Evolutionary conservation across 768 basidiomycete species (phyloP), one percentile per base, ranked within the genome.

Genomic region (Pleurotus pulmonarius): DNA sequence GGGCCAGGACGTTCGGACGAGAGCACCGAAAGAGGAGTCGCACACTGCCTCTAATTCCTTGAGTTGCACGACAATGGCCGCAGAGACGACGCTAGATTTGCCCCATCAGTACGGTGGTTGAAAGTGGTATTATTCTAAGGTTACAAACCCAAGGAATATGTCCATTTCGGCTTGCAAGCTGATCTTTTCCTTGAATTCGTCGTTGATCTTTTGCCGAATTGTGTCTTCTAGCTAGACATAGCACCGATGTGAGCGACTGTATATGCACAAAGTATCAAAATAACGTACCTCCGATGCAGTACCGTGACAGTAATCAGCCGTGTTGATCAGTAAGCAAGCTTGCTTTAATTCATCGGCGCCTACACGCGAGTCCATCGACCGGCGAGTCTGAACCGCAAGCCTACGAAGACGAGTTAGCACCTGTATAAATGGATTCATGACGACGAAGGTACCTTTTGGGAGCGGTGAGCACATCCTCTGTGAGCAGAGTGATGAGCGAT

Each of bases 221-320:
- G 92, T 92, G 62, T 96, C 93, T 66, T 98, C 97, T 25, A 99
- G 80, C 93, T 98, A 65, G 12, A 22, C 3, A 20, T 29, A 5
- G 15, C 8, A 12, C 15, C 24, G 22, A 22, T 20, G 24, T 49
- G 34, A 16, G 16, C 12, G 16, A 16, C 11, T 25, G 20, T 15
- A 34, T n/a, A 29, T 16, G 34, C 12, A 22, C 34, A 48, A 46
- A 9, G 1, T 13, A 15, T 37, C 16, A 24, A 8, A 47, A 5
- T 46, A 9, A 58, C 75, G 8, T 63, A 88, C 94, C 82, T 97
- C 93, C 16, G 85, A 65, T 1, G 95, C 92, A 2, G 96, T 99
- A 1, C 83, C 85, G 60, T 94, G 90, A 65, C 97, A 99, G 67
- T 98, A 99, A 66, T 98, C 95, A 1, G 95, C 96, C 0, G 97